These are phyloP conservation scores for Nicotiana undulata DNA, from an alignment of 257 asterid genomes.

Conservation along the genomic window DNA sequence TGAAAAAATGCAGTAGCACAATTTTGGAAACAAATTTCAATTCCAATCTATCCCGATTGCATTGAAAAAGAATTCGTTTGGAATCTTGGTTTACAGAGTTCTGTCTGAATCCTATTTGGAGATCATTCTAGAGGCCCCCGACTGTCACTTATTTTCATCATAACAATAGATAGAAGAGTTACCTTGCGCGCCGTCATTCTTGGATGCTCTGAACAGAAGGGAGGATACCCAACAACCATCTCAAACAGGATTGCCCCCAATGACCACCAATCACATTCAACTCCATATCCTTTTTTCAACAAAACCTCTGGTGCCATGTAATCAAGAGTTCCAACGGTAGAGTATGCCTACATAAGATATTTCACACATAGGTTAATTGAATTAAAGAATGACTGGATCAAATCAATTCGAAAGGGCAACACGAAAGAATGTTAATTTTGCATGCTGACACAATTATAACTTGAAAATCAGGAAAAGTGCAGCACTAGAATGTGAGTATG, in stretches of 20 bases:
- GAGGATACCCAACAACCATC: constrained; percentile 95
- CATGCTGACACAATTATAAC: background rate
- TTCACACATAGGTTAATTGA: background rate
- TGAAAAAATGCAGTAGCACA: background rate
- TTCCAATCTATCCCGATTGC: background rate
- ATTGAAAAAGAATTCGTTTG: background rate
- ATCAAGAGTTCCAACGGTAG: constrained; percentile 96
- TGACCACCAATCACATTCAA: constrained; percentile 99
- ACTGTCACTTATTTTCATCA: background rate
- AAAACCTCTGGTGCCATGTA: constrained; percentile 98
- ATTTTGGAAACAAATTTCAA: background rate
- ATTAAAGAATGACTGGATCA: background rate
- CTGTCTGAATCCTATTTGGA: background rate
- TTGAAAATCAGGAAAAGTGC: background rate
- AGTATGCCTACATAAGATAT: constrained; percentile 61
- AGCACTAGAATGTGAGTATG: background rate
- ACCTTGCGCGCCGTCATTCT: constrained; percentile 99
- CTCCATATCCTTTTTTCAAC: constrained; percentile 89
- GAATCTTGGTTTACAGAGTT: background rate
- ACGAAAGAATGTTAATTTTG: background rate
- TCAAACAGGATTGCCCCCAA: constrained; percentile 89
- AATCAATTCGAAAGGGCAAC: background rate
- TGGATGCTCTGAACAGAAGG: constrained; percentile 96
- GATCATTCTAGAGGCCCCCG: background rate
- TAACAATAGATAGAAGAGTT: constrained; percentile 4